Conservation (phyloP, 495 filamentous ascomycete species). For the Sphaerosporella brunnea region DNA sequence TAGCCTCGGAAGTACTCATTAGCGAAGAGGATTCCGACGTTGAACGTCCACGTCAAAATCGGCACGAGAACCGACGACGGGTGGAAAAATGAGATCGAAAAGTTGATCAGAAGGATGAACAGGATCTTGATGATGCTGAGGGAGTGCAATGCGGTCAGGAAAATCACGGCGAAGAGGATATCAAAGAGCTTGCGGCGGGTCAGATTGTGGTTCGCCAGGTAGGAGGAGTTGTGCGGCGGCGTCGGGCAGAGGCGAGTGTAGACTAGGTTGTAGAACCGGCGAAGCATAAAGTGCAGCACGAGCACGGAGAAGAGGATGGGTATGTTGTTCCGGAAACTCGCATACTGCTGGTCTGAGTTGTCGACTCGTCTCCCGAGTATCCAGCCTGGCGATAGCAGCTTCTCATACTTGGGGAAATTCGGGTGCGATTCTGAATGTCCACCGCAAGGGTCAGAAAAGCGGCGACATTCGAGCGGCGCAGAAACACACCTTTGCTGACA, state of each 20-base stretch:
- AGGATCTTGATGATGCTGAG: slow-evolving; percentile 70
- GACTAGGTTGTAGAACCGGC: slow-evolving; percentile 45
- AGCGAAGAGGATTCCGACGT: slow-evolving; percentile 66
- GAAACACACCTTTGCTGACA: slow-evolving; percentile 59
- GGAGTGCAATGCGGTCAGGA: slow-evolving; percentile 65
- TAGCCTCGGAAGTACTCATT: slow-evolving; percentile 78
- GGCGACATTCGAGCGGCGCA: not conserved
- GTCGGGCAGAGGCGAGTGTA: slow-evolving; percentile 14
- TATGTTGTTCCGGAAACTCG: slow-evolving; percentile 70
- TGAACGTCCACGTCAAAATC: slow-evolving; percentile 74
- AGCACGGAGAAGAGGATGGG: slow-evolving; percentile 59
- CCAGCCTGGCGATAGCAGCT: slow-evolving; percentile 65
- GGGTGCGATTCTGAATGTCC: slow-evolving; percentile 52
- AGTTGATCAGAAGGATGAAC: slow-evolving; percentile 64
- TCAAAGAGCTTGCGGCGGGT: slow-evolving; percentile 73
- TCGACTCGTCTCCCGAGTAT: slow-evolving; percentile 90
- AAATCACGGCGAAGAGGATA: slow-evolving; percentile 60
- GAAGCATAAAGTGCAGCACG: slow-evolving; percentile 56
- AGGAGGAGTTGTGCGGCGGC: slow-evolving; percentile 18
- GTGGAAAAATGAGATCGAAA: slow-evolving; percentile 35
- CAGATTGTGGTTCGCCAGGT: slow-evolving; percentile 27
- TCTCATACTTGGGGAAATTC: slow-evolving; percentile 55
- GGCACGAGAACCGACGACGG: slow-evolving; percentile 22
- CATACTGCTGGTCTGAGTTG: slow-evolving; percentile 77
- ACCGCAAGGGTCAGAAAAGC: not conserved